Percentiles rank a stretch among this genome's conserved stretches.
These are phyloP conservation scores for Aspergillus neotritici DNA, from an alignment of 2,329 filamentous ascomycete genomes.

Conservation along the genomic window DNA sequence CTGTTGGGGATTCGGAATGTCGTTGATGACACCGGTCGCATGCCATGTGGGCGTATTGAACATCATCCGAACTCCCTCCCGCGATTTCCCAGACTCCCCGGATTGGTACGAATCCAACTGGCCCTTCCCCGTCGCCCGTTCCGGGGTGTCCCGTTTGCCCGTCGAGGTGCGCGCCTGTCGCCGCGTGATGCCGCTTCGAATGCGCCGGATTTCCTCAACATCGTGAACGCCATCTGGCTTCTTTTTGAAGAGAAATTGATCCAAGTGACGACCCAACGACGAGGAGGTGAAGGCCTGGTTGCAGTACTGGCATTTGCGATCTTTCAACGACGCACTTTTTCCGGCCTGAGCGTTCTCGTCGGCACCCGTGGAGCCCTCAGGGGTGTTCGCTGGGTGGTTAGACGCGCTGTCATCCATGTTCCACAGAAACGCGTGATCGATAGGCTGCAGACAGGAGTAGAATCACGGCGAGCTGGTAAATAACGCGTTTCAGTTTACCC, in stretches of 20 bases:
- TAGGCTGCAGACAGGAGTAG: constrained; percentile 2
- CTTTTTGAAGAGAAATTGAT: constrained; percentile 88
- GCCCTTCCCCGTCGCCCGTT: constrained; percentile 47
- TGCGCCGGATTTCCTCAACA: constrained; percentile 78
- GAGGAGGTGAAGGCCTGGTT: constrained; percentile 87
- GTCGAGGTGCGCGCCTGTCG: constrained; percentile 68
- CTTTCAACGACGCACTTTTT: constrained; percentile 59
- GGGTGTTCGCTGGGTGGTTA: constrained; percentile 29
- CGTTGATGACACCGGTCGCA: constrained; percentile 70
- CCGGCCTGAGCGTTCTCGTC: constrained; percentile 24
- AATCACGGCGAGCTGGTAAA: not conserved
- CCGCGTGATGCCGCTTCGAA: constrained; percentile 79
- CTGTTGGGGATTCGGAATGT: constrained; percentile 55
- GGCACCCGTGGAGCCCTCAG: constrained; percentile 37
- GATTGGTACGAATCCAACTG: constrained; percentile 28
- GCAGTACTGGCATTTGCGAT: constrained; percentile 85
- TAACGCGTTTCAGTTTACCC: constrained; percentile 12
- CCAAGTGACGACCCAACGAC: constrained; percentile 85
- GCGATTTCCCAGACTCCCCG: constrained; percentile 33
- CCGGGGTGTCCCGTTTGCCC: constrained; percentile 57
- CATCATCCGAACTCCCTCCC: constrained; percentile 40
- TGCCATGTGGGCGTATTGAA: constrained; percentile 67
- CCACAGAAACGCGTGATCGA: constrained; percentile 10
- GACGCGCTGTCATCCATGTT: constrained; percentile 22
- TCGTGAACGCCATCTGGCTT: constrained; percentile 91